Evolutionary conservation across 2,329 filamentous ascomycete genomes (phyloP), one percentile per base, ranked within the genome.

Genomic region (Pseudogymnoascus sp.): DNA sequence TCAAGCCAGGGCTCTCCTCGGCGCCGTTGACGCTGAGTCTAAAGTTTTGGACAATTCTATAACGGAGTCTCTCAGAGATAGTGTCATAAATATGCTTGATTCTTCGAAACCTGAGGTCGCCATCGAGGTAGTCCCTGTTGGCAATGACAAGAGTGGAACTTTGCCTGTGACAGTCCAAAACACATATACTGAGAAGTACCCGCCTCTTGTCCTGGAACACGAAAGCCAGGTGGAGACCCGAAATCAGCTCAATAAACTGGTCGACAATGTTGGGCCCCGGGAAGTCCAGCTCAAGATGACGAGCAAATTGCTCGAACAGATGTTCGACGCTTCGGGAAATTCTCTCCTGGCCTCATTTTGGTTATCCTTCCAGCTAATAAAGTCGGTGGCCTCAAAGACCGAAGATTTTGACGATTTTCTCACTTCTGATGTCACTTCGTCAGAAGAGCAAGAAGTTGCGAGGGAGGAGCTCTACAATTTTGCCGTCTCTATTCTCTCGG

Each of bases 321-420:
- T 87, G 4, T 81, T 83, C 59, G 78, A 83, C 30, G 81, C 82
- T 2, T 76, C 79, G 3, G 82, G 84, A 0, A 77, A 83, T 16
- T 77, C 78, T 36, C 83, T 86, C 65, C 73, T 93, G 25, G 85
- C 90, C 11, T 84, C 87, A 2, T 89, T 90, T 67, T 97, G 92
- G 92, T 77, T 96, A 2, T 83, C 88, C 0, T 84, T 92, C 61
- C 84, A 89, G 66, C 79, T 93, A 1, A 74, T 92, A 7, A 86
- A 86, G 68, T 79, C 82, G 3, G 78, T 80, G 6, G 76, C 84
- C 16, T 72, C 75, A 3, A 74, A 77, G 1, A 77, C 79, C 14
- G 75, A 79, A 1, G 81, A 83, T 6, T 72, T 90, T 4, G 85
- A 89, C 62, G 83, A 86, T 38, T 85, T 94, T 38, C 74, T 96